These are phyloP conservation scores for Tetramitus jugosus DNA, from an alignment of 208 protist species.

Conservation along the genomic window DNA sequence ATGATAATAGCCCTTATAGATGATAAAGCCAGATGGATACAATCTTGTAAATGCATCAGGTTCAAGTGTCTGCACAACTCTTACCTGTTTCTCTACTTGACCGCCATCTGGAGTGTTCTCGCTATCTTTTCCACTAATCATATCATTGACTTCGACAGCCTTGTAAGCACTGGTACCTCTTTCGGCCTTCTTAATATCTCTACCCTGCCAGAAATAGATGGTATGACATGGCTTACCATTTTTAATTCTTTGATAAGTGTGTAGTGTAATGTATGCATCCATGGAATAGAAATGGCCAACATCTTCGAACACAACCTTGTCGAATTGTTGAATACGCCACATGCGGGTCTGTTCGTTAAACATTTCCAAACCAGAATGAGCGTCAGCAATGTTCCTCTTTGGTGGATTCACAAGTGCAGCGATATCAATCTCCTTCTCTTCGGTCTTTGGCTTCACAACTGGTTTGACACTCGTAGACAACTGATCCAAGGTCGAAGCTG, in stretches of 20 bases:
- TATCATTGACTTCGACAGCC: background rate
- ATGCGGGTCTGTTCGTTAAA: background rate
- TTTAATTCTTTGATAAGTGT: background rate
- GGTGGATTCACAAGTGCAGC: too few species aligned
- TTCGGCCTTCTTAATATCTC: constrained; percentile 12
- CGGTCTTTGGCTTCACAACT: constrained; percentile 9
- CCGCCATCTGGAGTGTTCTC: background rate
- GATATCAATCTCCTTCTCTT: background rate
- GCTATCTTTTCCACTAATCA: too few species aligned
- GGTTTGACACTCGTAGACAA: too few species aligned
- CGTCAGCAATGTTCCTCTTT: background rate
- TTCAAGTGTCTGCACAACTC: background rate
- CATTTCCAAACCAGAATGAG: background rate
- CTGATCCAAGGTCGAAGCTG: background rate
- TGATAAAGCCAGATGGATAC: background rate
- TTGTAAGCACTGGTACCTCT: constrained; percentile 1
- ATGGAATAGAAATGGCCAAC: background rate
- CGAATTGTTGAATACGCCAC: background rate
- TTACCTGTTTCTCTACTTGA: background rate
- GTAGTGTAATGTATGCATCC: background rate
- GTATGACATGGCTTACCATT: background rate
- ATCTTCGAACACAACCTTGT: background rate
- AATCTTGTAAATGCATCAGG: background rate
- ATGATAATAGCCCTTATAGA: too few species aligned
- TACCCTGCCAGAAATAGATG: constrained; percentile 17